Evolutionary conservation across 2,329 filamentous ascomycete genomes (phyloP), one percentile per base, ranked within the genome.

Genomic region (Orbilia blumenaviensis): DNA sequence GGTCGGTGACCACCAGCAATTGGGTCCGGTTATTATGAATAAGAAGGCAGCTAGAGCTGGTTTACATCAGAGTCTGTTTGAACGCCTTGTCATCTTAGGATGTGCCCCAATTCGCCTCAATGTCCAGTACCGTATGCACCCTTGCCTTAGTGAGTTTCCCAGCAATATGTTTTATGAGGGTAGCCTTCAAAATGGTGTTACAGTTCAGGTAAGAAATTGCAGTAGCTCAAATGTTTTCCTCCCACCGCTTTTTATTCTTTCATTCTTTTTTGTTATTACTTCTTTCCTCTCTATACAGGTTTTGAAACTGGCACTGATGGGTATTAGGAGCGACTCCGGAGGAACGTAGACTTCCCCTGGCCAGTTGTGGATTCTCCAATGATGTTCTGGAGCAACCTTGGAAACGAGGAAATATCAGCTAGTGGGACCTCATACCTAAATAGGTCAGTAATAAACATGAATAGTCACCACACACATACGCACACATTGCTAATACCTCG

Each of bases 81-180:
- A 99, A 85, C 93, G 95, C 80, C 87, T 99, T 60, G 94, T 98
- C 80, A 93, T 94, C 81, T 88, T 98, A n/a, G 91, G 91, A 48
- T 91, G 93, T 80, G 90, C 91, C 41, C 95, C 95, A 6, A 97
- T 97, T 79, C 92, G 94, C 63, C 88, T 99, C 66, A 96, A 97
- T 80, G 94, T 97, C 38, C 95, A 99, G 83, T 99, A 99, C 83
- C 94, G 95, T 82, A 99, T 99, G 95, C 95, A 99, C 81, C 95
- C 95, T 25, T 97, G 94, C 81, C 87, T 99, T 44, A 98, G 95
- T 0, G 92, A 96, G 81, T 99, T 99, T 81, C 95, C 95, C 0
- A 98, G 94, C 73, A 98, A 98, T 85, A 98, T 99, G 95, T 99
- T 99, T 83, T 99, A 99, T 83, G 95, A 98, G 81, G 95, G 95